Base-by-base conservation (phyloP, 176 grass and related monocot species). In the Urochloa ruziziensis region DNA sequence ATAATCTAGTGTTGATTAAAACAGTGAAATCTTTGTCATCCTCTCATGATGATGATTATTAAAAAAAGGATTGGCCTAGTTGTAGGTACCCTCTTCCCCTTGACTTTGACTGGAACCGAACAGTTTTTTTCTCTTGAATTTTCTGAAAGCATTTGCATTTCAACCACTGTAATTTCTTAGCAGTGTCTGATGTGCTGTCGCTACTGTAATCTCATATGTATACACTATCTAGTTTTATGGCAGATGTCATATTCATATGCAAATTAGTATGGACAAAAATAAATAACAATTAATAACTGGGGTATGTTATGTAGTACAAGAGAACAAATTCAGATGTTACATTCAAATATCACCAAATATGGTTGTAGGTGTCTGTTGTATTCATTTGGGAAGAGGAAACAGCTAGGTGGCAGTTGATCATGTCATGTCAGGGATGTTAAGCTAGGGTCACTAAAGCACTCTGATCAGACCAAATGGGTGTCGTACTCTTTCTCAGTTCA, bases 11-110 rank as follows among this genome's bases (percentile, higher is more conserved):
- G 76, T 82, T 82, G 84, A 88, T 67, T 81, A 82, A 87, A 94
- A 92, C 83, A 91, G 90, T 73, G 73, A 94, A 94, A 92, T 89
- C 86, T 92, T 89, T 94, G 89, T 91, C 89, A 94, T 86, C 82
- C 90, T 85, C 76, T 81, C 64, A 86, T 90, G 78, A 88, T 84
- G 73, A 89, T 77, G 74, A 88, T 90, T 92, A 85, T 70, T 53
- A 53, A 87, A 84, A 88, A n/a, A 90, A 43, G 64, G 65, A 77
- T 82, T 53, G 60, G 53, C 73, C 80, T 88, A 92, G 84, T 86
- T 89, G 82, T 63, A 75, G 54, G 53, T 78, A 49, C 66, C 42
- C 43, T 80, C 82, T 73, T 61, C 65, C 57, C 75, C 65, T 88
- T 88, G 93, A 86, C 90, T 95, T 95, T 95, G 93, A 95, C 90